Base-by-base conservation (phyloP, 2,329 filamentous ascomycete species). In the Cordyceps militaris region DNA sequence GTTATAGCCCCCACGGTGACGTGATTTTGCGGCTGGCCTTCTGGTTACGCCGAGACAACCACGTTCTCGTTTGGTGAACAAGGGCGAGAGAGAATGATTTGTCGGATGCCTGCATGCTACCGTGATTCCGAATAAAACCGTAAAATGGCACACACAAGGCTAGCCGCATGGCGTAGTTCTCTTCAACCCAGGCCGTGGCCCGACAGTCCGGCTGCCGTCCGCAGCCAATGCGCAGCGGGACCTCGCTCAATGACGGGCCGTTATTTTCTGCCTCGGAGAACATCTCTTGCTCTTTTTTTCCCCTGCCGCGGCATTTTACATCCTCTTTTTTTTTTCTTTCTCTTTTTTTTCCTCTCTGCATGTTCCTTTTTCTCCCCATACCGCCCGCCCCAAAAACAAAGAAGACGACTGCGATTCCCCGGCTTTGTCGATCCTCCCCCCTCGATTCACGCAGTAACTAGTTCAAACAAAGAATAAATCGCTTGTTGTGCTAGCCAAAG, bases 191-290 rank as follows among this genome's bases (percentile, higher is more conserved):
- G 21, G 40, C 40, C 34, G 6, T 43, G 21, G 42, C 43, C 53
- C 54, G 54, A 57, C 38, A 50, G 54, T 50, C 54, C 54, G 54
- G n/a, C 40, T 24, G n/a, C 44, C 14, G 10, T 50, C 24, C 14
- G n/a, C 11, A 24, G 46, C 38, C 32, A 32, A 21, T 56, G 14
- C 32, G 23, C 23, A 14, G 53, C 54, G 54, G 54, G 54, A 57
- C 54, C 44, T 57, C 54, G 54, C 54, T 57, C 54, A 57, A 57
- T 50, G 38, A 26, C 36, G 44, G 53, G 32, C 34, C 30, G 24
- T 16, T n/a, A 16, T 55, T 54, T 38, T 56, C 52, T 48, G 30
- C 40, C 52, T 47, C 23, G 14, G 13, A 24, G 26, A 21, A 34
- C 28, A 23, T 34, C 28, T 19, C 10, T 50, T 49, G 13, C 24